phyloP scores from a whole-genome alignment of 1,139 yeast genomes.

The Eremothecium gossypii region DNA sequence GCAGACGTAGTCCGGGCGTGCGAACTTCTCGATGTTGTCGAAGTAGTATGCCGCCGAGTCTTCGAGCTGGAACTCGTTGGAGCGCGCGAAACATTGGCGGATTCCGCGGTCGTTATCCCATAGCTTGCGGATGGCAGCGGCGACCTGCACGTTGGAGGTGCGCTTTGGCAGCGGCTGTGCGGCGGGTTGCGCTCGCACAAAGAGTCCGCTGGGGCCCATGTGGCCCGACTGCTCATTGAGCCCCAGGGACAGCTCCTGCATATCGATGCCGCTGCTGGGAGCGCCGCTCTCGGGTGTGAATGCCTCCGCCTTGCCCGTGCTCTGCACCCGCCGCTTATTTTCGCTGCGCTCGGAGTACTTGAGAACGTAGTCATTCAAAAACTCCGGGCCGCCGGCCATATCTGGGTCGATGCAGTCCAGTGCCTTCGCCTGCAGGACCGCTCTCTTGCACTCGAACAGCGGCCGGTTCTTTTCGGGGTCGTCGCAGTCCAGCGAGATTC shows the following conservation, averaged over 20 bases:
- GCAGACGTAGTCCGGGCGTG: constrained; percentile 58
- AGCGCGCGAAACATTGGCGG: constrained; percentile 45
- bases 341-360: constrained; percentile 51
- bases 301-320: constrained; percentile 48
- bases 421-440: constrained; percentile 48
- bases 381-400: constrained; percentile 59
- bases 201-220: constrained; percentile 20
- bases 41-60: constrained; percentile 73
- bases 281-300: constrained; percentile 28
- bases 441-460: constrained; percentile 39
- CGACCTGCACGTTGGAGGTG: constrained; percentile 40
- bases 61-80: constrained; percentile 77
- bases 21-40: constrained; percentile 54
- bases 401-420: constrained; percentile 54
- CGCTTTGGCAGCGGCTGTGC: constrained; percentile 9
- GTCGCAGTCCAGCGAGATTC: constrained; percentile 56
- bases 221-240: constrained; percentile 22
- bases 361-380: constrained; percentile 54
- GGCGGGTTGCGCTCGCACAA: constrained; percentile 9
- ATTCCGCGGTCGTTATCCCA: constrained; percentile 70
- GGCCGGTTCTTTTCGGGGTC: constrained; percentile 35
- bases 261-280: constrained; percentile 11
- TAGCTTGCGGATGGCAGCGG: constrained; percentile 53
- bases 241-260: constrained; percentile 28
- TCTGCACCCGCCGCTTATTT: constrained; percentile 40